Evolutionary conservation across 192 early-diverging fungal genomes (phyloP).

Genomic region (Linnemannia elongata): DNA sequence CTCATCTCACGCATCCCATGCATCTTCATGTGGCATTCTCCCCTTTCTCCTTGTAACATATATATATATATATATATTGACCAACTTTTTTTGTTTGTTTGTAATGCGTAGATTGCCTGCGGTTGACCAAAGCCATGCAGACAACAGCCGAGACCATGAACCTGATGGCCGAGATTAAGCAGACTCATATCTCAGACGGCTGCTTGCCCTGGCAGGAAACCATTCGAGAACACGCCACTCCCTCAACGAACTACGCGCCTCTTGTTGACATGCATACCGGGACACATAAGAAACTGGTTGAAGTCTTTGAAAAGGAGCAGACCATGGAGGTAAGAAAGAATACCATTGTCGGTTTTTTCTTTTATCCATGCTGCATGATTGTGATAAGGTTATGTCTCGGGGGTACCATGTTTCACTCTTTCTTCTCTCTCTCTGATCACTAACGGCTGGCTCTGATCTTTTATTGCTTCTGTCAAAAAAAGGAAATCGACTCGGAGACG

Average conservation of each 20-base stretch:
- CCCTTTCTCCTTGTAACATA: too few species aligned
- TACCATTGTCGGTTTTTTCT: background rate
- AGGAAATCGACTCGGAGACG: conserved; percentile 59
- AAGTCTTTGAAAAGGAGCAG: conserved; percentile 54
- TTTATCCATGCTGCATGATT: background rate
- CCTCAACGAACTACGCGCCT: conserved; percentile 43
- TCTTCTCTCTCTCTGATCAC: background rate
- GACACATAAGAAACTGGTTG: conserved; percentile 57
- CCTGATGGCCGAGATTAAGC: conserved; percentile 52
- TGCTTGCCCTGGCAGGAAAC: conserved; percentile 54
- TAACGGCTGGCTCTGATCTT: background rate
- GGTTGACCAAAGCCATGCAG: conserved; percentile 60
- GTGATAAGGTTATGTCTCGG: background rate
- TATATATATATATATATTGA: too few species aligned
- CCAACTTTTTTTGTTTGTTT: background rate
- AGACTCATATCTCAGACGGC: conserved; percentile 48
- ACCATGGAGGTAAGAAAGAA: conserved; percentile 27
- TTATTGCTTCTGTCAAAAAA: background rate
- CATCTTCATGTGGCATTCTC: background rate
- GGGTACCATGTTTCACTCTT: conserved; percentile 5
- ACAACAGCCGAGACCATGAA: conserved; percentile 58
- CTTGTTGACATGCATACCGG: conserved; percentile 59
- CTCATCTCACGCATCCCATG: background rate
- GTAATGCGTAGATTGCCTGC: conserved; percentile 39
- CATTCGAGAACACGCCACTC: conserved; percentile 52